A percentile compares a stretch with the other conserved stretches of the same genome.
These are phyloP conservation scores for Fusarium scirpi DNA, from an alignment of 2,329 filamentous ascomycete genomes.

Conservation along the genomic window DNA sequence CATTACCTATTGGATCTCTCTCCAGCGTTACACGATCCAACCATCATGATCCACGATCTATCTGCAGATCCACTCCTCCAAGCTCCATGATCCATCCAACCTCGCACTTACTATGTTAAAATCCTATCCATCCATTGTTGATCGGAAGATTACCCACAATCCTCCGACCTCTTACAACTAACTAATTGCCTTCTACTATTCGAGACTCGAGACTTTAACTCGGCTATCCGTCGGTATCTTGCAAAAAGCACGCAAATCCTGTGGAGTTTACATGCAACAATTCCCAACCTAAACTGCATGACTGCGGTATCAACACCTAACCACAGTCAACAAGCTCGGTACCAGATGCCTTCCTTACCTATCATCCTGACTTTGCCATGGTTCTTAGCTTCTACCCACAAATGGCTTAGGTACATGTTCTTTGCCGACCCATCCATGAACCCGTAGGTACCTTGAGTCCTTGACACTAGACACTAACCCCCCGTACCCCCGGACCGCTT, in stretches of 20 bases:
- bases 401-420: not conserved
- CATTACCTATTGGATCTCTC: slow-evolving; percentile 20
- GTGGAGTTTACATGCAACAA: slow-evolving; percentile 10
- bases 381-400: slow-evolving; percentile 1
- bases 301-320: not conserved
- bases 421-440: slow-evolving; percentile 13
- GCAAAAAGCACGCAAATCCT: slow-evolving; percentile 2
- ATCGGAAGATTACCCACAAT: slow-evolving; percentile 36
- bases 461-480: slow-evolving; percentile 3
- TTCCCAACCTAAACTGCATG: slow-evolving; percentile 10
- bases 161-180: not conserved
- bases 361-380: slow-evolving; percentile 4
- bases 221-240: slow-evolving; percentile 17
- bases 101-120: slow-evolving; percentile 7
- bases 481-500: slow-evolving; percentile 28
- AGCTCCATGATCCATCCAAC: slow-evolving; percentile 35
- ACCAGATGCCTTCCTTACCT: slow-evolving; percentile 4
- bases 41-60: slow-evolving; percentile 40
- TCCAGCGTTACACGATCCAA: slow-evolving; percentile 35
- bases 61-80: slow-evolving; percentile 35
- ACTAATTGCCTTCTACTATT: not conserved
- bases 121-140: slow-evolving; percentile 13
- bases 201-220: not conserved
- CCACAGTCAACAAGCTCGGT: slow-evolving; percentile 2
- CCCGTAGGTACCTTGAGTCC: not conserved